Evolutionary conservation across 1,139 yeast genomes (phyloP), one percentile per base, ranked within the genome.

Genomic region (Suhomyces guaymorum): DNA sequence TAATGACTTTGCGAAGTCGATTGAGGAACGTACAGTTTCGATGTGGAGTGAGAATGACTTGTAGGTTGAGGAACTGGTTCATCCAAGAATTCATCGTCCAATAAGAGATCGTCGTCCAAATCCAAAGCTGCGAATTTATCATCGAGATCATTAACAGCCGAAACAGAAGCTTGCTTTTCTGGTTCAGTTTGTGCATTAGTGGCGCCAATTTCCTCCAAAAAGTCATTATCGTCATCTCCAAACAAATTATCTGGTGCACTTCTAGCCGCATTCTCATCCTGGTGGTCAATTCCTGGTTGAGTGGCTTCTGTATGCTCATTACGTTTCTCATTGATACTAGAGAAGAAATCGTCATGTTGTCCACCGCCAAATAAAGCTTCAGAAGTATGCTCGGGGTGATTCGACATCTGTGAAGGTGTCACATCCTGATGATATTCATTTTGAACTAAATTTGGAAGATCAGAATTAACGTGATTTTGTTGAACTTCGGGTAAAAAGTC

Each of bases 21-120:
- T 25, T 26, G 22, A 17, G 35, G 35, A 4, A 32, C 19, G 15
- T 32, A 32, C 35, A 32, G 35, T n/a, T 24, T 27, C 7, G 20
- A 31, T 2, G 23, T 9, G 10, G n/a, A 15, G 9, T 18, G 22
- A 21, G 24, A 15, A 9, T 27, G n/a, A 5, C 14, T 23, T 10
- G 26, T 14, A 1, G 11, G 11, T n/a, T 20, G 24, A 8, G 14
- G 32, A 4, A 16, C 28, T n/a, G 40, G 40, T 10, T 43, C 48
- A 4, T 46, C 55, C 31, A 48, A 44, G 22, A 48, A 52, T 32
- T 62, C 60, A 16, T 66, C 73, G 27, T 70, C 73, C 27, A 65
- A 63, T n/a, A 70, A 56, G 5, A 68, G 44, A 24, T 70, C 75
- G 34, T 73, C 78, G 37, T 76, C 82, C 31, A 66, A 58, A n/a